Conservation (phyloP, 2,329 filamentous ascomycete genomes). For the Neofusicoccum laricinum region DNA sequence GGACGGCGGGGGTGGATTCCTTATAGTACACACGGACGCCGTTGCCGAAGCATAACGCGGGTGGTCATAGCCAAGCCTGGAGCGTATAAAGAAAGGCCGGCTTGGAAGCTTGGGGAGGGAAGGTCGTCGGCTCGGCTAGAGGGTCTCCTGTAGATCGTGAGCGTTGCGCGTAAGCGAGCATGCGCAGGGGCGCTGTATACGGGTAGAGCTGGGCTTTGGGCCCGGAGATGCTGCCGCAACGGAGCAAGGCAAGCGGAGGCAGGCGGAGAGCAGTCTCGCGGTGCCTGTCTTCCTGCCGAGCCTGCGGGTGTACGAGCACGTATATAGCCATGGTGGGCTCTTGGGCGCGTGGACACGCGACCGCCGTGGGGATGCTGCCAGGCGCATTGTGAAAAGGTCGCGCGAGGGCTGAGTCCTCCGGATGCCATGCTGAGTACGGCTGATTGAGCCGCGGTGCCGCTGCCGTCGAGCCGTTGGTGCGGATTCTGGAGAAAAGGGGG, state of each 20-base stretch:
- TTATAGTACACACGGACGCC: neutral
- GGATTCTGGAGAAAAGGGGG: neutral
- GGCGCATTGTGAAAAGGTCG: neutral
- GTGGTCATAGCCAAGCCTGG: neutral
- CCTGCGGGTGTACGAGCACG: neutral
- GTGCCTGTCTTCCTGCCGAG: neutral
- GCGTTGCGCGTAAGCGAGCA: neutral
- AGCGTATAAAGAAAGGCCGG: slow-evolving; percentile 3
- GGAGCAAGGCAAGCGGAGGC: neutral
- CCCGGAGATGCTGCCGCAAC: too few relatives aligned
- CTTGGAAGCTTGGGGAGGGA: neutral
- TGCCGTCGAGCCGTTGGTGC: neutral
- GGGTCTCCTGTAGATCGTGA: slow-evolving; percentile 1
- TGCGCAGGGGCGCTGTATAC: neutral
- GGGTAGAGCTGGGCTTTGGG: too few relatives aligned
- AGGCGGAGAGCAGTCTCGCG: slow-evolving; percentile 4
- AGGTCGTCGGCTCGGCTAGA: neutral
- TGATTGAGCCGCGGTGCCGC: slow-evolving; percentile 1
- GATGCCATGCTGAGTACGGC: neutral
- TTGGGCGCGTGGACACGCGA: too few relatives aligned
- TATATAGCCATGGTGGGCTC: neutral
- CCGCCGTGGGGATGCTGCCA: neutral
- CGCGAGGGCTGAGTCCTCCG: neutral
- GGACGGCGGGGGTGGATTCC: neutral
- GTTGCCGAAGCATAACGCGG: neutral